Evolutionary conservation across 2,329 filamentous ascomycete genomes (phyloP).

Genomic region (Colletotrichum lindemuthianum): DNA sequence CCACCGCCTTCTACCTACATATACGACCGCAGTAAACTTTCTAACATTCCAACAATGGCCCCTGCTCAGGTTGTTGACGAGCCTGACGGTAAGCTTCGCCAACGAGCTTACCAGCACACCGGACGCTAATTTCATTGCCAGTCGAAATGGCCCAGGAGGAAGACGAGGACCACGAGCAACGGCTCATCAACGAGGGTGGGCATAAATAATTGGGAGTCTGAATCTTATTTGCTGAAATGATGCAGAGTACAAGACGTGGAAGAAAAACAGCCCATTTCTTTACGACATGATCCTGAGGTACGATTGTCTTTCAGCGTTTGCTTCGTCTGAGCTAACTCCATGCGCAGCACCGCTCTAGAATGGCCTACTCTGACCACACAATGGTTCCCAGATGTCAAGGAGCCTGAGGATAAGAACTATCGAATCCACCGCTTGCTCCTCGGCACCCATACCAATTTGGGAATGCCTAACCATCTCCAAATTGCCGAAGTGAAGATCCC

Average conservation of each 20-base stretch:
- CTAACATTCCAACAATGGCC: constrained; percentile 49
- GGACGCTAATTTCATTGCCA: constrained; percentile 40
- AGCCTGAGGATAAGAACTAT: constrained; percentile 86
- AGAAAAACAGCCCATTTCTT: constrained; percentile 98
- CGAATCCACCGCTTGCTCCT: constrained; percentile 89
- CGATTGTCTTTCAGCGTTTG: constrained; percentile 11
- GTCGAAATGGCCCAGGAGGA: constrained; percentile 71
- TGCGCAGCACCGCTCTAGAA: constrained; percentile 81
- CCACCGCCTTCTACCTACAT: constrained; percentile 1
- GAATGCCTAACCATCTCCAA: constrained; percentile 89
- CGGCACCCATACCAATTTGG: constrained; percentile 92
- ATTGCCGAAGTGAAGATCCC: constrained; percentile 95
- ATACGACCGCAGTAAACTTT: not conserved
- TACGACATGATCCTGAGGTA: constrained; percentile 96
- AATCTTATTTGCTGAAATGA: not conserved
- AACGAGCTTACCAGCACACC: not conserved
- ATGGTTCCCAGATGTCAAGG: constrained; percentile 96
- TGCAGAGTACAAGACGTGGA: constrained; percentile 98
- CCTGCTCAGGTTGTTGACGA: constrained; percentile 60
- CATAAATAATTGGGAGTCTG: not conserved
- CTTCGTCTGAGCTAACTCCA: constrained; percentile 8
- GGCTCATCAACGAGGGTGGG: constrained; percentile 91
- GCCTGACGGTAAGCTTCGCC: constrained; percentile 54
- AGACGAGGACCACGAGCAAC: constrained; percentile 78
- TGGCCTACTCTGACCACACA: constrained; percentile 98